Evolutionary conservation across 2,329 filamentous ascomycete species (phyloP).

Genomic region (Dactylonectria macrodidyma): DNA sequence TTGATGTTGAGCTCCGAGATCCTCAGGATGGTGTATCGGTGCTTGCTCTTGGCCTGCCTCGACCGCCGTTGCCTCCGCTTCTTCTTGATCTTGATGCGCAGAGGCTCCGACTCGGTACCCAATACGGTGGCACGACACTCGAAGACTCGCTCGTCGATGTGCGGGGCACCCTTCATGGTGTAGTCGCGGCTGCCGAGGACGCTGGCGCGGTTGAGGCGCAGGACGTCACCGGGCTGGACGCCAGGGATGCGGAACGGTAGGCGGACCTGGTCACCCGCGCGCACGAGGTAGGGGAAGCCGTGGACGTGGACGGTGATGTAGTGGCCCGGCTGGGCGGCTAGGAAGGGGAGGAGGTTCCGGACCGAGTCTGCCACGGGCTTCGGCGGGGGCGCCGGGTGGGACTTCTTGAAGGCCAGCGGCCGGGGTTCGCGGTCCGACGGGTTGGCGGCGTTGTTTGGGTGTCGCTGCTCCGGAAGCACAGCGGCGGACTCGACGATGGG

Average conservation of each 20-base stretch:
- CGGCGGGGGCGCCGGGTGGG: constrained; percentile 53
- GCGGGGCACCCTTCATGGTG: constrained; percentile 86
- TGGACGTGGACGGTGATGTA: constrained; percentile 88
- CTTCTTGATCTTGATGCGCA: constrained; percentile 85
- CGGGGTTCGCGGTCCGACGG: constrained; percentile 52
- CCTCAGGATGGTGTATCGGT: constrained; percentile 87
- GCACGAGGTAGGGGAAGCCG: constrained; percentile 84
- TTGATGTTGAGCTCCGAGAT: constrained; percentile 85
- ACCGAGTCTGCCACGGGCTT: constrained; percentile 69
- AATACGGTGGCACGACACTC: constrained; percentile 89
- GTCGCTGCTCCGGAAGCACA: constrained; percentile 42
- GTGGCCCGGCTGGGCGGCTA: constrained; percentile 80
- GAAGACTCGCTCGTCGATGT: constrained; percentile 86
- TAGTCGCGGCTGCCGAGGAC: constrained; percentile 90
- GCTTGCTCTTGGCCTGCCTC: constrained; percentile 89
- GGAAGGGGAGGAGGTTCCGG: constrained; percentile 75
- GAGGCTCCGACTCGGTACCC: constrained; percentile 85
- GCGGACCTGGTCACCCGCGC: constrained; percentile 80
- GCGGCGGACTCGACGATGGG: constrained; percentile 61
- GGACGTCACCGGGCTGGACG: constrained; percentile 84
- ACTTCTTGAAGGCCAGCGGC: constrained; percentile 58
- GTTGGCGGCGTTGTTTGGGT: constrained; percentile 57
- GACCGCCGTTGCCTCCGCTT: constrained; percentile 82
- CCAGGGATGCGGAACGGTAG: constrained; percentile 86
- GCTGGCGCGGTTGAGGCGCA: constrained; percentile 89